phyloP scores from a whole-genome alignment of 208 protist genomes.

The Spongospora subterranea region DNA sequence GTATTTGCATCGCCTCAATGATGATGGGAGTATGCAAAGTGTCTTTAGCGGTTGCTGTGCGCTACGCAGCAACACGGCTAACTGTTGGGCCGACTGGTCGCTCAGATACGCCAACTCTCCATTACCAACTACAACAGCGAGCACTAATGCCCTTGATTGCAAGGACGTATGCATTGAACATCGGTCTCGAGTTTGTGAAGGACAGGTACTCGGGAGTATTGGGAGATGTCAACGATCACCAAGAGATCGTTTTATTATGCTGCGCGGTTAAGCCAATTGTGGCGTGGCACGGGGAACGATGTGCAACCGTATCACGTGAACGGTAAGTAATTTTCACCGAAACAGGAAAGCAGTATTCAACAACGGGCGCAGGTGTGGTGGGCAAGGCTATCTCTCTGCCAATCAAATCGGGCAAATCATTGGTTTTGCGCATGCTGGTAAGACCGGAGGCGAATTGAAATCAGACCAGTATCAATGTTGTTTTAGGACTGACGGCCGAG shows the following conservation, averaged over 20 bases:
- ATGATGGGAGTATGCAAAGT: slow-evolving; percentile 59
- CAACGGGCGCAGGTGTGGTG: slow-evolving; percentile 57
- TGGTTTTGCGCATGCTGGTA: slow-evolving; percentile 67
- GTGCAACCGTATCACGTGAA: slow-evolving; percentile 60
- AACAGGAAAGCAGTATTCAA: neutral
- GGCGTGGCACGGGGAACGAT: slow-evolving; percentile 62
- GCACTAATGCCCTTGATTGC: slow-evolving; percentile 70
- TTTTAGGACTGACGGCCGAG: slow-evolving; percentile 62
- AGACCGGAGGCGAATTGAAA: slow-evolving; percentile 33
- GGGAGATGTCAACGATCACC: slow-evolving; percentile 20
- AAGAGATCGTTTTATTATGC: slow-evolving; percentile 59
- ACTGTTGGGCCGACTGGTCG: slow-evolving; percentile 65
- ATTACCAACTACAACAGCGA: slow-evolving; percentile 71
- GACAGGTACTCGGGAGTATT: slow-evolving; percentile 63
- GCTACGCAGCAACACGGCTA: slow-evolving; percentile 64
- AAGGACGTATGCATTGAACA: slow-evolving; percentile 68
- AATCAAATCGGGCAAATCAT: slow-evolving; percentile 67
- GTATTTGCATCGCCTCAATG: slow-evolving; percentile 68
- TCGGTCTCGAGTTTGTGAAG: slow-evolving; percentile 71
- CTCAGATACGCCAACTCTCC: slow-evolving; percentile 70
- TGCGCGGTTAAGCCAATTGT: slow-evolving; percentile 69
- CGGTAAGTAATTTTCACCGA: neutral
- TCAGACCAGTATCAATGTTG: neutral
- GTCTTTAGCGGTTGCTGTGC: slow-evolving; percentile 63
- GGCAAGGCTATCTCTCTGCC: slow-evolving; percentile 66